phyloP scores from a whole-genome alignment of 495 filamentous ascomycete species.

The Aspergillus funiculosus region DNA sequence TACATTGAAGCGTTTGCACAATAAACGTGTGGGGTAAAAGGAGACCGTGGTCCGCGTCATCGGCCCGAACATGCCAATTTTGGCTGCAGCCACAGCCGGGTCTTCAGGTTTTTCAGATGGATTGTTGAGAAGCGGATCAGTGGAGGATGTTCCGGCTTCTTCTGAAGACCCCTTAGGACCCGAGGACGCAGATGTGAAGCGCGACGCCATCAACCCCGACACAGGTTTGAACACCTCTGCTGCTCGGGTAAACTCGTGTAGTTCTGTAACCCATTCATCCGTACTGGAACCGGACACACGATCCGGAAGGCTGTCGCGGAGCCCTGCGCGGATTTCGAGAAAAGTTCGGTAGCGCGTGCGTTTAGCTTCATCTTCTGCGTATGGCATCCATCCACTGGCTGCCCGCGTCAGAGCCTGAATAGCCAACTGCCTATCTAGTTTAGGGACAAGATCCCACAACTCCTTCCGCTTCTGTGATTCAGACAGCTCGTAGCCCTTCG shows the following conservation, averaged over 20 bases:
- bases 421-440: slow-evolving; percentile 67
- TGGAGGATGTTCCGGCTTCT: slow-evolving; percentile 30
- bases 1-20: slow-evolving; percentile 92
- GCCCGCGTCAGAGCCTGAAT: slow-evolving; percentile 70
- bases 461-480: slow-evolving; percentile 55
- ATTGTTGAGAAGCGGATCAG: slow-evolving; percentile 45
- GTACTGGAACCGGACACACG: slow-evolving; percentile 49
- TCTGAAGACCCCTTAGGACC: slow-evolving; percentile 41
- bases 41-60: slow-evolving; percentile 68
- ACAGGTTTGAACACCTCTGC: slow-evolving; percentile 91
- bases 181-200: slow-evolving; percentile 73
- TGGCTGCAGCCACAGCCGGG: slow-evolving; percentile 83
- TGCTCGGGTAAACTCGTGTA: slow-evolving; percentile 80
- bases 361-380: slow-evolving; percentile 75
- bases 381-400: slow-evolving; percentile 73
- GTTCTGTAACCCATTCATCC: slow-evolving; percentile 74
- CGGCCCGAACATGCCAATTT: slow-evolving; percentile 84
- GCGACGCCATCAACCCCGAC: slow-evolving; percentile 82
- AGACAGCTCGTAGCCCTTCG: slow-evolving; percentile 53
- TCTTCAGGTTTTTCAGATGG: slow-evolving; percentile 62
- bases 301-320: slow-evolving; percentile 54
- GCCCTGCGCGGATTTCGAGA: slow-evolving; percentile 70
- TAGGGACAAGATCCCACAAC: slow-evolving; percentile 62
- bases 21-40: slow-evolving; percentile 74
- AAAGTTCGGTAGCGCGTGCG: slow-evolving; percentile 71